Conservation (phyloP, 345 rosid genomes). For the Eucalyptus fibrosa region DNA sequence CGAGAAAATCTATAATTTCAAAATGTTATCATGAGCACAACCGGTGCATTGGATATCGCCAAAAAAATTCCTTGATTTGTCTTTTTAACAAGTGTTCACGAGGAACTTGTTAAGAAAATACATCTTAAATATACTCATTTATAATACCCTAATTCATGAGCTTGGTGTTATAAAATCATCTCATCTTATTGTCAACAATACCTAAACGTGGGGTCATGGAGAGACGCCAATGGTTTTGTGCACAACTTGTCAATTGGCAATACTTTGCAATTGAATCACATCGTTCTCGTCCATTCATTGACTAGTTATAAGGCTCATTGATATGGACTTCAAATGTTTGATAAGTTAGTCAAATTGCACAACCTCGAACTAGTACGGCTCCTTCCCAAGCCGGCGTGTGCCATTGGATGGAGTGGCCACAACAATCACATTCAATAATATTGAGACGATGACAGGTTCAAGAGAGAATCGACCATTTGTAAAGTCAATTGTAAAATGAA, state of each 20-base stretch:
- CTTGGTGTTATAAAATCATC: not conserved
- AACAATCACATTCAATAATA: not conserved
- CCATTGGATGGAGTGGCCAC: not conserved
- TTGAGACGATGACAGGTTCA: fast-evolving
- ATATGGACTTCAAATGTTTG: not conserved
- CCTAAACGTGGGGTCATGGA: not conserved
- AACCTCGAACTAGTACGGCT: not conserved
- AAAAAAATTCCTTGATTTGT: not conserved
- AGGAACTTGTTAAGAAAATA: not conserved
- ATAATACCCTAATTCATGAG: not conserved
- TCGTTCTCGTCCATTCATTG: not conserved
- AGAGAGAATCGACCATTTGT: not conserved
- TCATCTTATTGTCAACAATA: not conserved
- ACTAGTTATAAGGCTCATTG: not conserved
- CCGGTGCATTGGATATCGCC: not conserved
- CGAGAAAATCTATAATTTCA: not conserved
- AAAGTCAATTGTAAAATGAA: not conserved
- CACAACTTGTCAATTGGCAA: not conserved
- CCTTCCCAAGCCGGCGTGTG: fast-evolving
- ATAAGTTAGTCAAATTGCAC: not conserved
- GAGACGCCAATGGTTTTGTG: not conserved
- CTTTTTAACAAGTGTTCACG: not conserved
- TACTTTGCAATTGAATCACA: not conserved
- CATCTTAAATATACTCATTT: not conserved
- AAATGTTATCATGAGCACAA: not conserved